Percentiles rank a stretch among this genome's conserved stretches.
Evolutionary conservation across 257 asterid genomes (phyloP).

Genomic region (Solanum medicagineum): DNA sequence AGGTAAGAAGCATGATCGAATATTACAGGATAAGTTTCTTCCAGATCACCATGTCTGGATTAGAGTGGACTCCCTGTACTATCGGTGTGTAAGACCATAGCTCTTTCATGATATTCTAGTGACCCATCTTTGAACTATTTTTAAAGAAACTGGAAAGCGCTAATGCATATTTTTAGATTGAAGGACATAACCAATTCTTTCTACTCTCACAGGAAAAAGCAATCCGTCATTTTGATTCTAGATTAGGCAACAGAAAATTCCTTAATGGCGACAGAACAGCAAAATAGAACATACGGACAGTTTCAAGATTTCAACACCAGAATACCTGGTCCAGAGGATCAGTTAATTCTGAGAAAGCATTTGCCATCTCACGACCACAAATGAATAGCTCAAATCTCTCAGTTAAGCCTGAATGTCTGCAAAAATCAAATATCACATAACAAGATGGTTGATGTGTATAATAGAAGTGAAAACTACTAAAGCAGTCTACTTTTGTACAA

Average conservation of each 20-base stretch:
- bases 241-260: neutral
- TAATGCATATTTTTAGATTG: neutral
- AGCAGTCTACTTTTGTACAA: neutral
- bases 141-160: neutral
- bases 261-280: neutral
- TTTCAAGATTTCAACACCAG: neutral
- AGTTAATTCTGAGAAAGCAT: slow-evolving; percentile 90
- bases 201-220: neutral
- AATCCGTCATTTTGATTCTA: neutral
- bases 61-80: neutral
- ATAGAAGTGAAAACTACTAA: neutral
- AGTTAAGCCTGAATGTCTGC: slow-evolving; percentile 72
- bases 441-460: neutral
- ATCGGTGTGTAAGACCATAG: neutral
- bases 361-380: slow-evolving; percentile 87
- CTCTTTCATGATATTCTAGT: neutral
- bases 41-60: neutral
- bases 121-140: neutral
- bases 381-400: slow-evolving; percentile 94
- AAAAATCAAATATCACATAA: neutral
- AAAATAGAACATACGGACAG: neutral
- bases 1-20: neutral
- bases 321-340: slow-evolving; percentile 91
- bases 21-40: neutral
- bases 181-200: neutral